Evolutionary conservation across 768 basidiomycete species (phyloP).

Genomic region (Mycena galopus): DNA sequence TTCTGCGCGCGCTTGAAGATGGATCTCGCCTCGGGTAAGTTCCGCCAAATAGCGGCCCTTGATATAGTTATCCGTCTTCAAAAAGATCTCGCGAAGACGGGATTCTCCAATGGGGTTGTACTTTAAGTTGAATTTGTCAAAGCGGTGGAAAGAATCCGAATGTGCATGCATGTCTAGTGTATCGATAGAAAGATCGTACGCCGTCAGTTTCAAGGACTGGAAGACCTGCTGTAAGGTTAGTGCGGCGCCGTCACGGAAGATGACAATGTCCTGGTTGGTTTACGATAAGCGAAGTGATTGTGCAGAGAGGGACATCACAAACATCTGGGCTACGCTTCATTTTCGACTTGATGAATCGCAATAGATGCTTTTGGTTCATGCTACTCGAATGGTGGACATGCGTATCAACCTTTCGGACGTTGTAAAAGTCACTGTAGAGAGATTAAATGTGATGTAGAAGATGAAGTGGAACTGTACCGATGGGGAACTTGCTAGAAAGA

Average conservation of each 20-base stretch:
- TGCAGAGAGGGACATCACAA: conserved; percentile 37
- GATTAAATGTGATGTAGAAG: background rate
- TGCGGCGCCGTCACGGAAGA: conserved; percentile 92
- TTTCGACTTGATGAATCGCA: conserved; percentile 99
- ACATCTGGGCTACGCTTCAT: conserved; percentile 92
- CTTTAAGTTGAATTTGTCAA: conserved; percentile 98
- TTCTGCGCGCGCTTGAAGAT: background rate
- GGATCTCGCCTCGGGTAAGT: conserved; percentile 81
- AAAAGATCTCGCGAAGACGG: conserved; percentile 93
- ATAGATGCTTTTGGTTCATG: conserved; percentile 99
- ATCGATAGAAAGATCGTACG: conserved; percentile 98
- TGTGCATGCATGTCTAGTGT: conserved; percentile 99
- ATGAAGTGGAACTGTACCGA: conserved; percentile 60
- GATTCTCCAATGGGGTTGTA: conserved; percentile 98
- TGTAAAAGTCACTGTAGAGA: conserved; percentile 92
- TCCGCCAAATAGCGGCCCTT: conserved; percentile 95
- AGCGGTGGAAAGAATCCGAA: conserved; percentile 97
- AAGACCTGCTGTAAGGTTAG: conserved; percentile 96
- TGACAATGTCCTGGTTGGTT: conserved; percentile 85
- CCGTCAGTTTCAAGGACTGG: conserved; percentile 92
- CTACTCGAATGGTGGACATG: conserved; percentile 99
- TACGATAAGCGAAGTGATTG: background rate
- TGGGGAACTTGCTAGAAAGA: conserved; percentile 79
- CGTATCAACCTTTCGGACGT: conserved; percentile 97
- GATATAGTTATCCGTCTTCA: conserved; percentile 97